Base-by-base conservation (phyloP, 768 basidiomycete genomes). In the Lactifluus piperatus region DNA sequence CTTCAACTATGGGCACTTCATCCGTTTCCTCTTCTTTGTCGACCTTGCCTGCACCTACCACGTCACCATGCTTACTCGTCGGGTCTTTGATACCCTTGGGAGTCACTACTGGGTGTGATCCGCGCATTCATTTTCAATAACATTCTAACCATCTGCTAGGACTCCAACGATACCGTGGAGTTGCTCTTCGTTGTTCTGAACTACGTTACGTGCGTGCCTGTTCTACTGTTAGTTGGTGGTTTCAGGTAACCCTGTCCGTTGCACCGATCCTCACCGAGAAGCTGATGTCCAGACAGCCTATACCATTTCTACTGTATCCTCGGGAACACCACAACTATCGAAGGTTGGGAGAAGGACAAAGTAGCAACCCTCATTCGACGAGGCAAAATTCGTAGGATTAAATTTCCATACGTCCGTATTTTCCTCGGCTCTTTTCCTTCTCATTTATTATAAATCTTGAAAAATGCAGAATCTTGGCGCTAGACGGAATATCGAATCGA, bases 291-390 rank as follows among this genome's bases (percentile, higher is more conserved):
- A 47, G 16, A 8, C 65, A 93, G 92, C 54, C 57, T 97, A 22
- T 98, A 94, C 68, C 97, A 98, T 64, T 82, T 94, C 62, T 88
- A 85, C 67, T 77, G 80, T 51, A 70, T 97, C 27, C 65, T 80
- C 6, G 79, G 79, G 10, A 99, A 99, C 71, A 83, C 86, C 2
- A 99, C 95, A 0, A 98, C 97, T 0, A 97, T 99, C 51, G 97
- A 99, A 73, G 84, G 88, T 0, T 95, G 91, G 91, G 97, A 99
- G 71, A 98, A 98, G 73, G 94, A 98, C 68, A 94, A 88, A 71
- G 92, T 84, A 1, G 87, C 93, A 5, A 88, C 83, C 0, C 79
- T 99, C 65, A 83, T 91, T 51, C 81, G 88, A 20, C 76, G 86
- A 57, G 95, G 94, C 5, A 91, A 88, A 71, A 86, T 97, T 57